Evolutionary conservation across 371 early-diverging fungal species (phyloP), one percentile per base, ranked within the genome.

Genomic region (Syncephalastrum contaminatum): DNA sequence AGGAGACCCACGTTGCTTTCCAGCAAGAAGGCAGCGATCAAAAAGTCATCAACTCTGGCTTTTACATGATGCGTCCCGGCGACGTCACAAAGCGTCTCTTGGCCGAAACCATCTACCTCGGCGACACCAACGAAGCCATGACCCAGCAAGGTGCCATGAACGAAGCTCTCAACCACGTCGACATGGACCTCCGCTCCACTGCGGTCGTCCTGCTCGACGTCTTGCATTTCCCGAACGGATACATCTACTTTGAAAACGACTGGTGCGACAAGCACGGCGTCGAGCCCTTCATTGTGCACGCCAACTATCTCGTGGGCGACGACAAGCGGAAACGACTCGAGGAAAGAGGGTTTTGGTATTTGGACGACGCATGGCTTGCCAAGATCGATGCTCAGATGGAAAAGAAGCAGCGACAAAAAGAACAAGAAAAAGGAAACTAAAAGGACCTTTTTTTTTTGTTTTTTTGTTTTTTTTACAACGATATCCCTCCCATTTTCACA

Each of bases 131-230:
- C 13, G 58, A 70, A 36, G 59, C 36, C 2, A 50, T 56, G 53
- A 73, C 77, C 4, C 74, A 77, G 42, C 73, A 77, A 53, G 70
- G 64, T 7, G 73, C 77, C 0, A 63, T 77, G 66, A 77, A 73
- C 51, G 40, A 51, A 4, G 77, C 72, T 5, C 54, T 77, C 10
- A 20, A 46, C 22, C 27, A 45, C 18, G 45, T 77, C 1, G 45
- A 64, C 36, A 48, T 67, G 51, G 72, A 77, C 51, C 47, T 73
- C 12, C 53, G 74, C 40, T 59, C 70, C 0, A 47, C 66, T 2
- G 46, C 56, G 10, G 62, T 77, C 4, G 68, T 67, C 8, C 48
- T 73, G 7, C 22, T 77, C 4, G 77, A 77, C 40, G 57, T 72
- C 8, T 58, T 73, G 19, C 59, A 67, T 39, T 77, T 77, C 42